Evolutionary conservation across 768 basidiomycete genomes (phyloP).

Genomic region (Boletus subparvulus): DNA sequence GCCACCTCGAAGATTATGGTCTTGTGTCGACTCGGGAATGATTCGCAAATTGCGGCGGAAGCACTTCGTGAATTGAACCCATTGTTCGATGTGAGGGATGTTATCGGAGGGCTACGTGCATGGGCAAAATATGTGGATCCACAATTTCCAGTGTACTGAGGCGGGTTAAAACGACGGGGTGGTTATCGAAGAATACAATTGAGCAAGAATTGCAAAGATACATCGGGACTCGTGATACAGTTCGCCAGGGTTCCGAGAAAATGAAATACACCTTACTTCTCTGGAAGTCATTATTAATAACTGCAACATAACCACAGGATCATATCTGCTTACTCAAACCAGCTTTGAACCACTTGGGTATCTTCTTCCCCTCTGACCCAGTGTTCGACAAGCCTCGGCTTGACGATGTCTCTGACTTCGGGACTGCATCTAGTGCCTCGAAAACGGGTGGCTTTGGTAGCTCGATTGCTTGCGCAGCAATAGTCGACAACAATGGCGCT

Average conservation of each 20-base stretch:
- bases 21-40: slow-evolving; percentile 88
- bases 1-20: slow-evolving; percentile 44
- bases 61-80: slow-evolving; percentile 28
- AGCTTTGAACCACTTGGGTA: slow-evolving; percentile 80
- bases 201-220: neutral
- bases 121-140: slow-evolving; percentile 78
- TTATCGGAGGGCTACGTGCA: slow-evolving; percentile 78
- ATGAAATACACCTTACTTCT: slow-evolving; percentile 39
- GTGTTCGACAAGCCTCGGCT: neutral
- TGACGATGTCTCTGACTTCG: slow-evolving; percentile 11
- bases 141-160: slow-evolving; percentile 77
- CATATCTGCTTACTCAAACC: slow-evolving; percentile 48
- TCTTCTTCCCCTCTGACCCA: slow-evolving; percentile 47
- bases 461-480: slow-evolving; percentile 61
- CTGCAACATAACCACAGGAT: neutral
- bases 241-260: slow-evolving; percentile 9
- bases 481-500: slow-evolving; percentile 61
- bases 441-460: slow-evolving; percentile 60
- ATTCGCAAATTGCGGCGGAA: slow-evolving; percentile 84
- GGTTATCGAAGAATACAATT: slow-evolving; percentile 6
- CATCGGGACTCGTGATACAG: slow-evolving; percentile 7
- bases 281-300: slow-evolving; percentile 9
- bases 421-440: slow-evolving; percentile 9
- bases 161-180: neutral
- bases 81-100: slow-evolving; percentile 51